These are phyloP conservation scores for Populus nigra DNA, from an alignment of 345 rosid species.

Conservation along the genomic window DNA sequence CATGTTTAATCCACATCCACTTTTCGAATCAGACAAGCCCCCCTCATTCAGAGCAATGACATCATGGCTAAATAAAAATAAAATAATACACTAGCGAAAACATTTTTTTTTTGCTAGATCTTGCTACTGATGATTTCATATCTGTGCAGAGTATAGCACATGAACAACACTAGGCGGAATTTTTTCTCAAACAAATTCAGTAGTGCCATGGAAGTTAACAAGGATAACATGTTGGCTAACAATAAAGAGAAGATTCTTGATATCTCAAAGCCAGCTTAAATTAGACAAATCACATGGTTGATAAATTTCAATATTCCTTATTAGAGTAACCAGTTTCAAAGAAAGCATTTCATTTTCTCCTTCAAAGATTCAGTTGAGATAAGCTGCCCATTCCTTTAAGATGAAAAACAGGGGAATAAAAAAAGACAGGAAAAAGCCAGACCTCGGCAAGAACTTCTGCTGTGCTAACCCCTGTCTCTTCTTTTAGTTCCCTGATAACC, in stretches of 20 bases:
- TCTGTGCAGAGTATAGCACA: not conserved
- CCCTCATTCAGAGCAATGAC: not conserved
- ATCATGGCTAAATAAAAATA: not conserved
- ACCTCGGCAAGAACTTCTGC: conserved; percentile 85
- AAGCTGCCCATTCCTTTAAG: not conserved
- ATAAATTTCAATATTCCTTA: not conserved
- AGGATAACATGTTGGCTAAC: not conserved
- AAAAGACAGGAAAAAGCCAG: conserved; percentile 18
- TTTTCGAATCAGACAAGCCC: not conserved
- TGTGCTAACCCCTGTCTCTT: conserved; percentile 82
- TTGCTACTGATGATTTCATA: not conserved
- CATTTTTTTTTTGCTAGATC: not conserved
- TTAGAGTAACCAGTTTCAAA: not conserved
- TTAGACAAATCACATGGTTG: not conserved
- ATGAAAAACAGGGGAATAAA: not conserved
- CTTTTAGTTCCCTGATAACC: conserved; percentile 80
- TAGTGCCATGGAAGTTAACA: not conserved
- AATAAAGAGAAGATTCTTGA: not conserved
- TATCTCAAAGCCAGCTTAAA: not conserved
- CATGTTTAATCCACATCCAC: not conserved
- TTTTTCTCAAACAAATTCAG: not conserved
- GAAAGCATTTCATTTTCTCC: not conserved
- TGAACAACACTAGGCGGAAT: not conserved
- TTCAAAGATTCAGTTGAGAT: not conserved
- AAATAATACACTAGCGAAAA: not conserved